A percentile compares a stretch with the other conserved stretches of the same genome.
phyloP scores from a whole-genome alignment of 176 grass and related monocot species.

The Tuctoria greenei region DNA sequence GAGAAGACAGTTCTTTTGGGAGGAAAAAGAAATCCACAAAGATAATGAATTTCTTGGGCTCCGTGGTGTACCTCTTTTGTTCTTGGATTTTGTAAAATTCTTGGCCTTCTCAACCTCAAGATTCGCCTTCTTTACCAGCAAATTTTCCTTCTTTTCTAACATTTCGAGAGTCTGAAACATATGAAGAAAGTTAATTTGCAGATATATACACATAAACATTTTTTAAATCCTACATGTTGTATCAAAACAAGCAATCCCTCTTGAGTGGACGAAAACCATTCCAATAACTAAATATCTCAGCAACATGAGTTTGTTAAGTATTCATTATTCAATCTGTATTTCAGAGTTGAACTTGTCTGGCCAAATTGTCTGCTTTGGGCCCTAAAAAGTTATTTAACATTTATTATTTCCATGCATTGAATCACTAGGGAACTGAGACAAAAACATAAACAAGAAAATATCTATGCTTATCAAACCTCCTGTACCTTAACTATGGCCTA shows the following conservation, averaged over 20 bases:
- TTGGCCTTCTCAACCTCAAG: slow-evolving; percentile 95
- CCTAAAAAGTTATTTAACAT: not conserved
- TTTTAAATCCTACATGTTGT: not conserved
- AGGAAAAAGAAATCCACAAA: not conserved
- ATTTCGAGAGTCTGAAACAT: slow-evolving; percentile 85
- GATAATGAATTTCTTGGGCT: not conserved
- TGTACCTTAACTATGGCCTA: not conserved
- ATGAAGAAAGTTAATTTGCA: slow-evolving; percentile 40
- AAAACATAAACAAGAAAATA: not conserved
- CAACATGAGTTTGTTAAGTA: not conserved
- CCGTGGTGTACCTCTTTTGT: slow-evolving; percentile 76
- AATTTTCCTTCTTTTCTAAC: slow-evolving; percentile 97
- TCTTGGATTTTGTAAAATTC: slow-evolving; percentile 81
- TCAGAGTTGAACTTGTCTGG: not conserved
- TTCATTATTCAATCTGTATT: not conserved
- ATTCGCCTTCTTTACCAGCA: slow-evolving; percentile 82
- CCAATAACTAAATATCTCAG: not conserved
- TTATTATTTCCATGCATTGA: not conserved
- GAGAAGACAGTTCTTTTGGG: not conserved
- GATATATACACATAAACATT: slow-evolving; percentile 1
- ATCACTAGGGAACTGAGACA: not conserved
- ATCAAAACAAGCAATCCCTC: slow-evolving; percentile 4
- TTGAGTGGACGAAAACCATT: not conserved
- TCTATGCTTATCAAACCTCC: not conserved
- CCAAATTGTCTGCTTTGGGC: not conserved